Base-by-base conservation (phyloP, 75 land plant genomes). In the Larix kaempferi region DNA sequence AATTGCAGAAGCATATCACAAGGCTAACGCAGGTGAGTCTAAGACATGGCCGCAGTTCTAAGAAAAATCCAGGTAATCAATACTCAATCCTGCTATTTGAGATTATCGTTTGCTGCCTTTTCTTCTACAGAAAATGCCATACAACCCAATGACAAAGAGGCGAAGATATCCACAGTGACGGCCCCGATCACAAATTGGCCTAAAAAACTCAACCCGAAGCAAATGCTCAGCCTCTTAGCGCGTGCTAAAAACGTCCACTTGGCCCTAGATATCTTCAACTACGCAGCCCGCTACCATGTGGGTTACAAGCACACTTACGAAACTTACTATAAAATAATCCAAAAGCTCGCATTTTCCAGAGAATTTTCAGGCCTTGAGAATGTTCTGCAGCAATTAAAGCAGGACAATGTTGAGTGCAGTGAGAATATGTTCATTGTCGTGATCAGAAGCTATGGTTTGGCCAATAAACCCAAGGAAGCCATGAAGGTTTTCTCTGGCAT, bases 131-230 rank as follows among this genome's bases (percentile, higher is more conserved):
- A 44, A 44, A 44, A 44, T 44, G 52, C 1, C 52, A 6, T 44
- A 44, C 52, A 44, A 44, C 8, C 52, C 8, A 6, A 44, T 44
- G 52, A 44, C 52, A 44, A 44, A 44, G 8, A 44, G 8, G 10
- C 52, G 52, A 44, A 44, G 6, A 44, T 44, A 44, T 44, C 7
- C 86, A 86, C 83, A 41, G 88, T 85, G 29, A 78, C 91, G 5
- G 89, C 93, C 7, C 93, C 93, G 35, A 81, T 91, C 77, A 78
- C 81, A n/a, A 84, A 82, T 10, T 91, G 91, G 91, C 93, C 93
- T 21, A 13, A 76, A 37, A 82, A 74, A 12, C 87, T 89, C 73
- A 35, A 64, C 78, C 89, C 84, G 6, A 79, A 78, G 10, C 84
- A 83, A 67, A 85, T 91, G 49, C 71, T 79, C 71, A 27, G 76